Conservation (phyloP, 768 basidiomycete species). For the Macrolepiota albuminosa region DNA sequence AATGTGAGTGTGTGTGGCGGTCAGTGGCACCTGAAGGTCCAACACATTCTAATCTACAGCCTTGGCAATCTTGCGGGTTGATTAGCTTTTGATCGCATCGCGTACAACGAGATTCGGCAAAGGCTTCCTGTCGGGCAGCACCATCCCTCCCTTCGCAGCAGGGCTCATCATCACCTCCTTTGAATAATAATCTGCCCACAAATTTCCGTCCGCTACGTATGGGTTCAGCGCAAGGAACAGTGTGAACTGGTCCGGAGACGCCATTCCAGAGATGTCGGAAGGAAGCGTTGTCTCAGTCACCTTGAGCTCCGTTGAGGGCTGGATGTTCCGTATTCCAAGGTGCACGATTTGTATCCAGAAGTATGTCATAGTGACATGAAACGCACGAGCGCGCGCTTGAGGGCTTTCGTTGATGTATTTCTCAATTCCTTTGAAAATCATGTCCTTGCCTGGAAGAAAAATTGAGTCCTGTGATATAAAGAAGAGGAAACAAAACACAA, state of each 20-base stretch:
- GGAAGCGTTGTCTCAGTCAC: conserved; percentile 1
- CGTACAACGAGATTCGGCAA: conserved; percentile 36
- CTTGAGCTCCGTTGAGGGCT: conserved; percentile 10
- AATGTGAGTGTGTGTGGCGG: too few relatives aligned
- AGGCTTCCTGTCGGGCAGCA: conserved; percentile 39
- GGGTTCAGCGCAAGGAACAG: conserved; percentile 37
- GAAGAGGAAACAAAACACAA: not conserved
- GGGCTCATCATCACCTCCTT: conserved; percentile 40
- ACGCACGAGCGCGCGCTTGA: conserved; percentile 32
- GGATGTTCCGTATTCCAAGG: conserved; percentile 37
- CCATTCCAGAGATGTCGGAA: conserved; percentile 3
- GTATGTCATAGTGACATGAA: conserved; percentile 45
- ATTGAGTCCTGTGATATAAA: not conserved
- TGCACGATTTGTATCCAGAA: conserved; percentile 49
- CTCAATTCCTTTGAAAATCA: conserved; percentile 38
- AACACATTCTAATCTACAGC: not conserved
- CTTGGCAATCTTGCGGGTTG: not conserved
- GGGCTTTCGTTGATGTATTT: conserved; percentile 32
- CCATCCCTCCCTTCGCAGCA: conserved; percentile 35
- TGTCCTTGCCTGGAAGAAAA: conserved; percentile 33
- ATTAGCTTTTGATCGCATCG: conserved; percentile 23
- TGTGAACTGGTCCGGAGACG: conserved; percentile 26
- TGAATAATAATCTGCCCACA: conserved; percentile 42
- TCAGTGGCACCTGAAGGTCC: too few relatives aligned
- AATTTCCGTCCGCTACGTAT: conserved; percentile 33